Evolutionary conservation across 129 eudicot genomes (phyloP).

Genomic region (Gnaphalium uliginosum): DNA sequence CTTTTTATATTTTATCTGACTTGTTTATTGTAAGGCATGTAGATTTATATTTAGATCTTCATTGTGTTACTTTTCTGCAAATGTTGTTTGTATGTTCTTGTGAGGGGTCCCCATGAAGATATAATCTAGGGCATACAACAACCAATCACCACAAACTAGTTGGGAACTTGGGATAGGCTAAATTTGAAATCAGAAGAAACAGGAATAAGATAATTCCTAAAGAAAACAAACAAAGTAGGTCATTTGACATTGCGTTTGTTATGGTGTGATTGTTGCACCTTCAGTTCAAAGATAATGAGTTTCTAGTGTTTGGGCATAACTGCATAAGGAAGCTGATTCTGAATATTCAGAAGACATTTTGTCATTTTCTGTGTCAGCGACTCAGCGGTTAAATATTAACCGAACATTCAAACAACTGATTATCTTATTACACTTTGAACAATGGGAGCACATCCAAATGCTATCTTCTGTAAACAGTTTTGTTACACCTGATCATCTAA

Average conservation of each 20-base stretch:
- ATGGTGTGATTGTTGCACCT: too few relatives aligned
- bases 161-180: neutral
- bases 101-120: constrained; percentile 17
- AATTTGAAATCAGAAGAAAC: neutral
- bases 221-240: neutral
- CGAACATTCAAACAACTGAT: neutral
- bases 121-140: constrained; percentile 8
- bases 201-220: neutral
- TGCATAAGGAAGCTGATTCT: neutral
- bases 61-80: neutral
- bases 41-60: constrained; percentile 5
- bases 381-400: too few relatives aligned
- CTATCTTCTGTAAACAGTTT: neutral
- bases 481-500: neutral
- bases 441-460: neutral
- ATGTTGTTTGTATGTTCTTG: constrained; percentile 17
- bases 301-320: constrained; percentile 15
- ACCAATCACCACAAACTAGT: constrained; percentile 8
- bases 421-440: neutral
- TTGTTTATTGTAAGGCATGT: constrained; percentile 8
- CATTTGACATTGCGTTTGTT: neutral
- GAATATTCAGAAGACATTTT: neutral
- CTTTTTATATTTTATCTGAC: neutral
- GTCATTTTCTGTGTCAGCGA: neutral
- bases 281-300: neutral